phyloP scores from a whole-genome alignment of 2,329 filamentous ascomycete genomes.

The Arthrinium phaeospermum region DNA sequence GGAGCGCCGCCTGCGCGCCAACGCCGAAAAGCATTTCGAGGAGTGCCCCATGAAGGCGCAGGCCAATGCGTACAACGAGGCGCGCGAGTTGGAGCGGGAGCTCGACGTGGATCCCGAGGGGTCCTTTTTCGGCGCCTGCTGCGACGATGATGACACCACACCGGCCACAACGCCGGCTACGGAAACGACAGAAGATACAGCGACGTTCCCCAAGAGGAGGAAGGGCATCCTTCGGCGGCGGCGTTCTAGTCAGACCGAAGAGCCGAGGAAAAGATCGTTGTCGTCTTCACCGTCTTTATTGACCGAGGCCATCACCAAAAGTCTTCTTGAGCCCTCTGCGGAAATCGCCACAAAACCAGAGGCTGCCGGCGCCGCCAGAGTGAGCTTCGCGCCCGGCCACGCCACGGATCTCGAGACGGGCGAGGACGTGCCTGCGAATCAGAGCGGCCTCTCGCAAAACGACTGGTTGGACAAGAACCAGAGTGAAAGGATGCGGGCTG shows the following conservation, averaged over 20 bases:
- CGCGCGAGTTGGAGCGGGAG: not conserved
- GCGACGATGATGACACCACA: not conserved
- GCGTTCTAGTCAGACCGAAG: not conserved
- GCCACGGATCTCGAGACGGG: conserved; percentile 8
- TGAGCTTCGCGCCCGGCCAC: not conserved
- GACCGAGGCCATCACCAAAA: not conserved
- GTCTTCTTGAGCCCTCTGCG: no score
- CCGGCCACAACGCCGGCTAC: not conserved
- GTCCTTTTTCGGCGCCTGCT: not conserved
- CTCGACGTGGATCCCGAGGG: not conserved
- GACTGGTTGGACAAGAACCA: not conserved
- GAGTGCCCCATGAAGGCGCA: not conserved
- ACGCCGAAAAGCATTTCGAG: not conserved
- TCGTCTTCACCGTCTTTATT: not conserved
- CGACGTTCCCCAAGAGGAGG: not conserved
- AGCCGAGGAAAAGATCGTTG: not conserved
- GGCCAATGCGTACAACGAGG: not conserved
- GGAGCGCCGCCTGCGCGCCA: not conserved
- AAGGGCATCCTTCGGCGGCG: not conserved
- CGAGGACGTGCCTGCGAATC: not conserved
- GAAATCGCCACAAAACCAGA: not conserved
- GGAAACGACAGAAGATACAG: not conserved
- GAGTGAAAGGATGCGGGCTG: not conserved
- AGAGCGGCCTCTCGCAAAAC: not conserved
- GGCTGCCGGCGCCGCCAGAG: not conserved